phyloP scores from a whole-genome alignment of 352 stramenopile genomes.

The Globisporangium iwayamae region DNA sequence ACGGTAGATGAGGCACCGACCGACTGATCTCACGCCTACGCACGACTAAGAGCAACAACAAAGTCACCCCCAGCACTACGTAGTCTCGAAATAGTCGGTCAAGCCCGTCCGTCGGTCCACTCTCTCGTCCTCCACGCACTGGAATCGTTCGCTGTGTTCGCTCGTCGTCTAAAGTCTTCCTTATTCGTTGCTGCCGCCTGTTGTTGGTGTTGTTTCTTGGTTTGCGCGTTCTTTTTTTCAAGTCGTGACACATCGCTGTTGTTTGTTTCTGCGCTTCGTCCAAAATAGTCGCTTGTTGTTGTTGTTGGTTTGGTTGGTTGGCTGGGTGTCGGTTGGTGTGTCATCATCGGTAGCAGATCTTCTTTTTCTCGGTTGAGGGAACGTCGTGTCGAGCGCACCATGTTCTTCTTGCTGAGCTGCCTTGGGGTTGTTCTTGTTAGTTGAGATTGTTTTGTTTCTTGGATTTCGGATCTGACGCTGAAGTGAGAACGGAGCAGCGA shows the following conservation, averaged over 20 bases:
- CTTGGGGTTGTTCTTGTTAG: not conserved
- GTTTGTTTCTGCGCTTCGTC: constrained; percentile 10
- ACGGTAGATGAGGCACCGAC: too few relatives aligned
- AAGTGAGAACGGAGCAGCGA: constrained; percentile 2
- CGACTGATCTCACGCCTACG: not conserved
- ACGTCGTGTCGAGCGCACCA: not conserved
- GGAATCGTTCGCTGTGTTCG: constrained; percentile 1
- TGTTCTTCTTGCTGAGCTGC: not conserved
- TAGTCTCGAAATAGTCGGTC: not conserved
- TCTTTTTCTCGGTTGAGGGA: constrained; percentile 12
- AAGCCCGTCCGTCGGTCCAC: not conserved
- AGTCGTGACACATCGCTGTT: constrained; percentile 6
- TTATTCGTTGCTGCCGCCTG: not conserved
- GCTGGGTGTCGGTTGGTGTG: not conserved
- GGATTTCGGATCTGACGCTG: not conserved
- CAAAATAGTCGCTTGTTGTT: constrained; percentile 12
- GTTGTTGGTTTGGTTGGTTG: not conserved
- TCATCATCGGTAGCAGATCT: constrained; percentile 8
- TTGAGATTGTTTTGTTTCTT: constrained; percentile 4
- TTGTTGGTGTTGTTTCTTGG: constrained; percentile 7
- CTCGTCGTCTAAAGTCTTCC: constrained; percentile 4
- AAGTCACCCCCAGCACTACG: not conserved
- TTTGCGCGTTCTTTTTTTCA: constrained; percentile 8
- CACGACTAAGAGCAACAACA: not conserved
- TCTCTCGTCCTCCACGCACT: not conserved